These are phyloP conservation scores for Orbilia ellipsospora DNA, from an alignment of 2,329 filamentous ascomycete genomes.

Conservation along the genomic window DNA sequence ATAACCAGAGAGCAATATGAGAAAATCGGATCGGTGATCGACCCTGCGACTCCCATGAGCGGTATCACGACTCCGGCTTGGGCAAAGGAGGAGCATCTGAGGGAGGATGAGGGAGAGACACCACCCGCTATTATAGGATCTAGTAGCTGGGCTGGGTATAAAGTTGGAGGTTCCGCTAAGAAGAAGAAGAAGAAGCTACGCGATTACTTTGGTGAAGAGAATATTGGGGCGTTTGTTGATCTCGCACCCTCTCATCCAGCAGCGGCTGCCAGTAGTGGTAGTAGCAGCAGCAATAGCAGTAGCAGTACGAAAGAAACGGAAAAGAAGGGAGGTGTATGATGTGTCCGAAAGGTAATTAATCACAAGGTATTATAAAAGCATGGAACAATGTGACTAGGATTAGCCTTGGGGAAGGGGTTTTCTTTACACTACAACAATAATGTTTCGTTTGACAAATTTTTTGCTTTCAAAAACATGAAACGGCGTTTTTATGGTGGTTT, in stretches of 20 bases:
- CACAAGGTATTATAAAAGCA: background rate
- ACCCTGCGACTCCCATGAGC: slow-evolving; percentile 27
- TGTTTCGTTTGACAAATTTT: too few relatives aligned
- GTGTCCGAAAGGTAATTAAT: background rate
- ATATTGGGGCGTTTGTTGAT: slow-evolving; percentile 37
- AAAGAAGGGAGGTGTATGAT: background rate
- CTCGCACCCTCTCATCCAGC: slow-evolving; percentile 4
- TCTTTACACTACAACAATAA: too few relatives aligned
- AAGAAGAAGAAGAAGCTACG: slow-evolving; percentile 26
- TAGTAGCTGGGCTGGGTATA: slow-evolving; percentile 18
- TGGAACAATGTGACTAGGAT: background rate
- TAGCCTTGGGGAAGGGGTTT: too few relatives aligned
- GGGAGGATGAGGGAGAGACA: slow-evolving; percentile 24
- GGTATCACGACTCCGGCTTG: slow-evolving; percentile 37
- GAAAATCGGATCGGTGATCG: slow-evolving; percentile 41
- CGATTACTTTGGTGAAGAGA: slow-evolving; percentile 42
- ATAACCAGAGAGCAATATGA: slow-evolving; percentile 39
- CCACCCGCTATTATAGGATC: slow-evolving; percentile 32
- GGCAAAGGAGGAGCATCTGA: slow-evolving; percentile 35
- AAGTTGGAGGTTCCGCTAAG: slow-evolving; percentile 4
- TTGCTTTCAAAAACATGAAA: background rate
- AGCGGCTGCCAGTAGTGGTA: background rate
- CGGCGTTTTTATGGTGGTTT: slow-evolving; percentile 5
- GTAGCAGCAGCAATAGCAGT: slow-evolving; percentile 2
- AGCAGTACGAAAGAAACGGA: background rate